Evolutionary conservation across 192 early-diverging fungal species (phyloP), one percentile per base, ranked within the genome.

Genomic region (Funneliformis mosseae): DNA sequence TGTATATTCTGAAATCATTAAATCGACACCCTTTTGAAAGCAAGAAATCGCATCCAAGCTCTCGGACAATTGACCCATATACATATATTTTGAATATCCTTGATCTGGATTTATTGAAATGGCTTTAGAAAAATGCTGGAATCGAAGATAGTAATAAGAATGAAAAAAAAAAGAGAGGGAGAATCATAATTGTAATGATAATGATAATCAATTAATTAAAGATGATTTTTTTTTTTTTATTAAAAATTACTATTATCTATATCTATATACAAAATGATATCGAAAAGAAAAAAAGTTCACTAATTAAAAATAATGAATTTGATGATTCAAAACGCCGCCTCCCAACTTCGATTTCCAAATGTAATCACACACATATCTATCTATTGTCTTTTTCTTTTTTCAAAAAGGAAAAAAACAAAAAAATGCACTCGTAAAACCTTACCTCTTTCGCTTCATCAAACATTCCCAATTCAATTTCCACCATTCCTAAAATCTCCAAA

Each of bases 71-170:
- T 94, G 93, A 42, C 94, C 93, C 48, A 99, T 87, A 82, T 97
- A 95, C 90, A 99, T 92, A 87, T 94, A 97, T 83, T 94, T 93
- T 77, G 89, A 88, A 77, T 90, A 90, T 27, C 92, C 92, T 59
- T 84, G 83, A 41, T 93, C 87, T 27, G 93, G 92, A 69, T 86
- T 86, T n/a, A 95, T 83, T 78, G 89, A 86, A 41, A 92, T 92
- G 73, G 92, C 92, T 83, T 88, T 88, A 85, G 85, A 86, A 77
- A 94, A 90, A 81, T 91, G 91, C 83, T 89, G 64, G 12, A 64
- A 23, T 5, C 83, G 83, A 0, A 27, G 14, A 33, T 33, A 41
- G 43, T 66, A 33, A 42, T 5, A 66, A 78, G 16, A 39, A 39
- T 14, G 14, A 76, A 3, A 3, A 23, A 67, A 11, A 2, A 25